Evolutionary conservation across 768 basidiomycete genomes (phyloP).

Genomic region (Goffeauzyma gilvescens): DNA sequence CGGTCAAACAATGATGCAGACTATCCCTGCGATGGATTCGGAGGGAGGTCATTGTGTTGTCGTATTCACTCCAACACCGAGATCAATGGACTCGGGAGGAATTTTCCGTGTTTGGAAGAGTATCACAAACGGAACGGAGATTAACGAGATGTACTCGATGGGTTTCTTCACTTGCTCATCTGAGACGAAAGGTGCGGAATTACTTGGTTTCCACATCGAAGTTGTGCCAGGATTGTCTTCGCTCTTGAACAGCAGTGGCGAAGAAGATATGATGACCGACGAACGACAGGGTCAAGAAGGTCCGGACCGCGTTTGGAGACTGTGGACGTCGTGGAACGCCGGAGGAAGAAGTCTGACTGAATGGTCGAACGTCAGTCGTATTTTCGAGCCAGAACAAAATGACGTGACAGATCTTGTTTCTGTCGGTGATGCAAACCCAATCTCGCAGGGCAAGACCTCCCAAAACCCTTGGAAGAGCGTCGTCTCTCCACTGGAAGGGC

Average conservation of each 20-base stretch:
- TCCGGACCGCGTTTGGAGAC: slow-evolving; percentile 11
- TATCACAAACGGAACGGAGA: slow-evolving; percentile 9
- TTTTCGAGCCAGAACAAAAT: slow-evolving; percentile 4
- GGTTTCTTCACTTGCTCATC: slow-evolving; percentile 12
- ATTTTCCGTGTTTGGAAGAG: slow-evolving; percentile 44
- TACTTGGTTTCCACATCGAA: slow-evolving; percentile 20
- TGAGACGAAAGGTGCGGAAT: slow-evolving; percentile 28
- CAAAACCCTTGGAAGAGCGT: not conserved
- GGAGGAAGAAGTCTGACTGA: slow-evolving; percentile 12
- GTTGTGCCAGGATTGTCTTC: slow-evolving; percentile 11
- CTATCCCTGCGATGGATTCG: not conserved
- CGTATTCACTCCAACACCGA: slow-evolving; percentile 51
- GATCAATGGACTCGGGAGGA: slow-evolving; percentile 46
- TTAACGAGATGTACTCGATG: slow-evolving; percentile 10
- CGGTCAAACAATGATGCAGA: not conserved
- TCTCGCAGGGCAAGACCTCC: not conserved
- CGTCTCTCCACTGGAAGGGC: not conserved
- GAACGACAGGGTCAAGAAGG: slow-evolving; percentile 4
- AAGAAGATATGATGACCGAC: no score
- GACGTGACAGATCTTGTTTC: not conserved
- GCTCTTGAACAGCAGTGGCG: no score
- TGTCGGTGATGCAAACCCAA: not conserved
- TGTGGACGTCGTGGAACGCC: slow-evolving; percentile 23
- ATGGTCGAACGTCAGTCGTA: slow-evolving; percentile 6
- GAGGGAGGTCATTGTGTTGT: slow-evolving; percentile 47